These are phyloP conservation scores for Crithidia brevicula DNA, from an alignment of 208 protist species.

Conservation along the genomic window DNA sequence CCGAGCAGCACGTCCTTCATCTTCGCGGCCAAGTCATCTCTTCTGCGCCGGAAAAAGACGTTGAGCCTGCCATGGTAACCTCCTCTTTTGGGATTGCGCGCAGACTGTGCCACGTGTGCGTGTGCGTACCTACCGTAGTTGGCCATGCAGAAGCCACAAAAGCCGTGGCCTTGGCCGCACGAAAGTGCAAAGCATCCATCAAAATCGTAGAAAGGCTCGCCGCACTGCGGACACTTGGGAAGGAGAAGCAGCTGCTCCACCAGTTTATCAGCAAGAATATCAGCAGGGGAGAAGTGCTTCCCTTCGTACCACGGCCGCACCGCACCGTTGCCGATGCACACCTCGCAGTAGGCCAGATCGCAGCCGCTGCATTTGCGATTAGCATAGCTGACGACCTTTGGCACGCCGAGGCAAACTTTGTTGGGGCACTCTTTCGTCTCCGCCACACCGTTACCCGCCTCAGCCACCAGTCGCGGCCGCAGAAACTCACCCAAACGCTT, in stretches of 20 bases:
- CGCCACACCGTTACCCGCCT: background rate
- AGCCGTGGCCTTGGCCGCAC: conserved; percentile 15
- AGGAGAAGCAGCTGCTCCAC: conserved; percentile 13
- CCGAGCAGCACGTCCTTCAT: conserved; percentile 4
- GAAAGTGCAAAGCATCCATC: conserved; percentile 29
- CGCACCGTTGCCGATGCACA: background rate
- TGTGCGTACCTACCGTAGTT: conserved; percentile 13
- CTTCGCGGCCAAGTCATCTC: conserved; percentile 2
- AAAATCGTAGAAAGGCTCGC: conserved; percentile 22
- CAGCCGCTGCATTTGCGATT: conserved; percentile 15
- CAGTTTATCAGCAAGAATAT: background rate
- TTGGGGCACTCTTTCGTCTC: conserved; percentile 19
- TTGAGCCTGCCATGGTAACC: background rate
- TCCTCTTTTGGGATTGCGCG: background rate
- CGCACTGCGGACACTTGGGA: conserved; percentile 21
- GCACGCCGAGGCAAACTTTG: conserved; percentile 13
- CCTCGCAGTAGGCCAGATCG: conserved; percentile 11
- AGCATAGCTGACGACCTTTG: conserved; percentile 1
- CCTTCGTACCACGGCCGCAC: conserved; percentile 6
- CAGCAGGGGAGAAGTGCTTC: background rate
- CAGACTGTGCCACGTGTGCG: background rate
- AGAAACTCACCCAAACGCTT: background rate
- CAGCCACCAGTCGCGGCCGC: background rate
- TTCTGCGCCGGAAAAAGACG: conserved; percentile 6
- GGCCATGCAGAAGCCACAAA: conserved; percentile 34